Evolutionary conservation across 768 basidiomycete genomes (phyloP).

Genomic region (Holtermanniella nyarrowii): DNA sequence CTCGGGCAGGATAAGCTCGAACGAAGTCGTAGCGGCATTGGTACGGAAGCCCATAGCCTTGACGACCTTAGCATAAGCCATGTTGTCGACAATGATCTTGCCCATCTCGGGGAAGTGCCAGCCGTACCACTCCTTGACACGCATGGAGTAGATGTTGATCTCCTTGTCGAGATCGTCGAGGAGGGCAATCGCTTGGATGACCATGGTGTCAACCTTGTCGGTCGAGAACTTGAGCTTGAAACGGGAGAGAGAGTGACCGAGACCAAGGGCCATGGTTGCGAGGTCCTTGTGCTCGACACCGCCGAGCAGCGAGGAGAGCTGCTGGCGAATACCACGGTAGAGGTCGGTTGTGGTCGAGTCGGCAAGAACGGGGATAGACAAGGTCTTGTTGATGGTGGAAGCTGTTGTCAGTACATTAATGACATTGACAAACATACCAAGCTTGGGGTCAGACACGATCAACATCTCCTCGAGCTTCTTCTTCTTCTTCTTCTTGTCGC

Average conservation of each 20-base stretch:
- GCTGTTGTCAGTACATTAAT: conserved; percentile 44
- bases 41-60: conserved; percentile 94
- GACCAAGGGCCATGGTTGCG: conserved; percentile 93
- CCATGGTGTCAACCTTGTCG: conserved; percentile 99
- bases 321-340: conserved; percentile 89
- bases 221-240: conserved; percentile 99
- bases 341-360: conserved; percentile 60
- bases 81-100: conserved; percentile 93
- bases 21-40: conserved; percentile 74
- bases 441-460: conserved; percentile 77
- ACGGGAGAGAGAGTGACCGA: conserved; percentile 90
- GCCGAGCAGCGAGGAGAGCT: conserved; percentile 74
- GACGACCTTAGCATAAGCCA: conserved; percentile 91
- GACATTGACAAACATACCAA: conserved; percentile 52
- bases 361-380: conserved; percentile 72
- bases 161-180: conserved; percentile 99
- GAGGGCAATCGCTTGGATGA: conserved; percentile 94
- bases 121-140: conserved; percentile 99
- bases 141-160: conserved; percentile 98
- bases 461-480: conserved; percentile 61
- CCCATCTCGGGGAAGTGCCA: conserved; percentile 99
- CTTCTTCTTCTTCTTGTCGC: conserved; percentile 59
- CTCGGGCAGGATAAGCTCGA: conserved; percentile 86
- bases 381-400: conserved; percentile 81
- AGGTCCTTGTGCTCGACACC: conserved; percentile 59